These are phyloP conservation scores for Daphne laureola DNA, from an alignment of 441 rosid genomes.

Conservation along the genomic window DNA sequence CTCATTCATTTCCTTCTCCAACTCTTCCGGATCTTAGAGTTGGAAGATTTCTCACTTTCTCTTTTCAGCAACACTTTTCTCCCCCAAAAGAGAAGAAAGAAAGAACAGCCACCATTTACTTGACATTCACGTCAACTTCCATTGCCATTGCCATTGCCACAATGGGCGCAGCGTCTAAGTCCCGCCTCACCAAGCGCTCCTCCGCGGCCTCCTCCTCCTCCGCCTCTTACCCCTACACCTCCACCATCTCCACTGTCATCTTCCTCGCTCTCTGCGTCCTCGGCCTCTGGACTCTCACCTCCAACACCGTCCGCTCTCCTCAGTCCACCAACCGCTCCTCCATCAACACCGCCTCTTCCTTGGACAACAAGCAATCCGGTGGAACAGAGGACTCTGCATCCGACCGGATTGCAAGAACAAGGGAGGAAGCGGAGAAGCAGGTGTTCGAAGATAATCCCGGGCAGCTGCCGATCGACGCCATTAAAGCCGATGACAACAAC, in stretches of 20 bases:
- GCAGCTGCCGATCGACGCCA: slow-evolving; percentile 74
- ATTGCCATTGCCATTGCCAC: background rate
- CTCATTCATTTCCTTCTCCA: slow-evolving; percentile 36
- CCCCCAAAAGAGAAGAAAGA: slow-evolving; percentile 20
- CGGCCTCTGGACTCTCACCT: slow-evolving; percentile 79
- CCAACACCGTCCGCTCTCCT: slow-evolving; percentile 43
- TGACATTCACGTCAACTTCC: background rate
- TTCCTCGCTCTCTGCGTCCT: slow-evolving; percentile 59
- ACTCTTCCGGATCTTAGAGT: slow-evolving; percentile 51
- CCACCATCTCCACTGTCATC: slow-evolving; percentile 64
- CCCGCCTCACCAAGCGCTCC: slow-evolving; percentile 49
- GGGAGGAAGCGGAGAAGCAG: slow-evolving; percentile 25
- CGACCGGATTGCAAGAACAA: slow-evolving; percentile 2
- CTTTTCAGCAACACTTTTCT: slow-evolving; percentile 20
- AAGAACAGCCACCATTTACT: slow-evolving; percentile 17
- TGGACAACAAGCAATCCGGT: slow-evolving; percentile 12
- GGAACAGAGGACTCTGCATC: slow-evolving; percentile 6
- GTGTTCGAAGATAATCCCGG: slow-evolving; percentile 80
- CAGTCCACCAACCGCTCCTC: slow-evolving; percentile 31
- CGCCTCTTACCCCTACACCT: slow-evolving; percentile 49
- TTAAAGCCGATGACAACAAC: slow-evolving; percentile 37
- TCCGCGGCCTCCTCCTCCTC: slow-evolving; percentile 60
- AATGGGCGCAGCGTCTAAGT: slow-evolving; percentile 62
- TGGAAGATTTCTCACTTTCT: slow-evolving; percentile 35
- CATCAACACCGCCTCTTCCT: slow-evolving; percentile 11